These are phyloP conservation scores for Rhodotorula sp. DNA, from an alignment of 1,284 basidiomycete species.

Conservation along the genomic window DNA sequence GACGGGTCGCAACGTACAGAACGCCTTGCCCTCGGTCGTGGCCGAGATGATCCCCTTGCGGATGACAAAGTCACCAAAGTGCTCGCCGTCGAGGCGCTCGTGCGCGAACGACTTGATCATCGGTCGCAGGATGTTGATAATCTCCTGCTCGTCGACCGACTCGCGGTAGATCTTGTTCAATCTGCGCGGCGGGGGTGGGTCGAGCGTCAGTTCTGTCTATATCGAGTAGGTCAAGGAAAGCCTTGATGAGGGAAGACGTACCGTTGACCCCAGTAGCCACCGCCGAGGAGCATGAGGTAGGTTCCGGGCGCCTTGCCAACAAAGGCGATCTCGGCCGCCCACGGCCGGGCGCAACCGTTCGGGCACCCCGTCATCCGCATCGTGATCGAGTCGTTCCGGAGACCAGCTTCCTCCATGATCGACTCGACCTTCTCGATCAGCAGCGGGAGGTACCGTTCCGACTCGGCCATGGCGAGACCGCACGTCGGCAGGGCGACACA, in stretches of 20 bases:
- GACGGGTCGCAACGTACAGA: background rate
- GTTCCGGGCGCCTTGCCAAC: conserved; percentile 93
- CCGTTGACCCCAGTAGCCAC: conserved; percentile 88
- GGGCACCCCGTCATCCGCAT: conserved; percentile 76
- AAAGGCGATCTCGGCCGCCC: conserved; percentile 91
- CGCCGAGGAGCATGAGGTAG: conserved; percentile 94
- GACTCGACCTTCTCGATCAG: conserved; percentile 94
- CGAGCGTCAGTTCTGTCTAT: no score
- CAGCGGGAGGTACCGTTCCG: conserved; percentile 88
- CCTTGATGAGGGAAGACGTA: conserved; percentile 28
- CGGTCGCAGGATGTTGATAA: conserved; percentile 79
- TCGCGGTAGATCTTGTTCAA: conserved; percentile 56
- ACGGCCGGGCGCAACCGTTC: conserved; percentile 53
- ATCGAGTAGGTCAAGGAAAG: conserved; percentile 47
- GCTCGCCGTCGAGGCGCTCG: conserved; percentile 84
- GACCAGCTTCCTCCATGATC: conserved; percentile 87
- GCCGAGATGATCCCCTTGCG: conserved; percentile 43
- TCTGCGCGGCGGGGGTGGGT: background rate
- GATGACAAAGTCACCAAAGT: conserved; percentile 94
- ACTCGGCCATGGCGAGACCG: conserved; percentile 92
- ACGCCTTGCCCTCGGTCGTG: conserved; percentile 11
- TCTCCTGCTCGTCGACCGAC: conserved; percentile 89
- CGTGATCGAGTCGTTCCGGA: conserved; percentile 88
- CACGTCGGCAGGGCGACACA: conserved; percentile 99
- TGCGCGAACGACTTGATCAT: conserved; percentile 93